A percentile compares a stretch with the other conserved stretches of the same genome.
Conservation (phyloP, 192 early-diverging fungal species). For the Coemansia sp. region DNA sequence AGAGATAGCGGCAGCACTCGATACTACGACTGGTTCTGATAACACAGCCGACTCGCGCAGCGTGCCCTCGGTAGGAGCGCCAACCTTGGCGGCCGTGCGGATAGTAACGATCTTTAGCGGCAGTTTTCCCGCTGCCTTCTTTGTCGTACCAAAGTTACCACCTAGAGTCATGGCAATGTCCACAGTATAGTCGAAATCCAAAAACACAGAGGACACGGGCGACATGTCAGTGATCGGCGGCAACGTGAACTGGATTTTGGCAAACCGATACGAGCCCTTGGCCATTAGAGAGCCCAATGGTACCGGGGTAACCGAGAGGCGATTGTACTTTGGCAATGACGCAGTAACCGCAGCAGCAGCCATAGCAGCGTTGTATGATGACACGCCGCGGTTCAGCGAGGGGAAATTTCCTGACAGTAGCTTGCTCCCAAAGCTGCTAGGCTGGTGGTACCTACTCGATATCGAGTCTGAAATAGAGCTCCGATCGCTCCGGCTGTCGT, state of each 20-base stretch:
- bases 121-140: conserved; percentile 26
- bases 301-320: conserved; percentile 30
- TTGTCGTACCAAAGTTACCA: conserved; percentile 52
- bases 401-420: conserved; percentile 16
- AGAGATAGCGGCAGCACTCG: conserved; percentile 6
- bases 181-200: conserved; percentile 55
- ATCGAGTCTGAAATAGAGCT: conserved; percentile 52
- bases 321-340: conserved; percentile 17
- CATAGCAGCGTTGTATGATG: conserved; percentile 10
- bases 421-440: conserved; percentile 11
- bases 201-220: conserved; percentile 51
- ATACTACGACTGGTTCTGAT: not conserved
- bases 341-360: not conserved
- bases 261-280: conserved; percentile 54
- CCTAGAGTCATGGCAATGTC: conserved; percentile 49
- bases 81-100: conserved; percentile 27
- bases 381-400: conserved; percentile 33
- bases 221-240: conserved; percentile 47
- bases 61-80: conserved; percentile 11
- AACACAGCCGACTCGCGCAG: not conserved
- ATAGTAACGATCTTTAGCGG: conserved; percentile 51
- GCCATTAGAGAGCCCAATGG: conserved; percentile 42
- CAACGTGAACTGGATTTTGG: conserved; percentile 49
- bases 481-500: conserved; percentile 48
- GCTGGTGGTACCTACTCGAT: conserved; percentile 44